These are phyloP conservation scores for Ceratocystis huliohia DNA, from an alignment of 2,329 filamentous ascomycete species.

Conservation along the genomic window DNA sequence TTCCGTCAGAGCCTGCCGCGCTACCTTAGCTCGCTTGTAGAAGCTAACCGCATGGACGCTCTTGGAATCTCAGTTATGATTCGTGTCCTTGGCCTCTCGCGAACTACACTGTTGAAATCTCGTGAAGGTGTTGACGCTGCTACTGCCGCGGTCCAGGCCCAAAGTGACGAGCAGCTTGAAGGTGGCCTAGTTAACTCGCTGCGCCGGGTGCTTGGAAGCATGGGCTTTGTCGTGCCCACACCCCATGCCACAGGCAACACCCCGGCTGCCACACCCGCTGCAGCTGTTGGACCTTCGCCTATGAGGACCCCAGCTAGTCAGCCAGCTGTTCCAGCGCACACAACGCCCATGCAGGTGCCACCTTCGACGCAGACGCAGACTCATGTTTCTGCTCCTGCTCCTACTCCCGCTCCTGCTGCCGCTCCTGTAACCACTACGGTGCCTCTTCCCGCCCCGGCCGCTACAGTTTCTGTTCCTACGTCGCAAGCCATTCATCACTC, in stretches of 20 bases:
- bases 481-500: neutral
- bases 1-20: conserved; percentile 37
- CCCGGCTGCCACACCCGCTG: conserved; percentile 10
- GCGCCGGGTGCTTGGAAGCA: conserved; percentile 30
- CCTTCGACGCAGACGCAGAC: neutral
- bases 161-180: conserved; percentile 32
- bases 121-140: conserved; percentile 27
- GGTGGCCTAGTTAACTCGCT: conserved; percentile 33
- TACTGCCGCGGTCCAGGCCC: conserved; percentile 23
- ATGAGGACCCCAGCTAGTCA: neutral
- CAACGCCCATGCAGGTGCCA: neutral
- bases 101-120: conserved; percentile 32
- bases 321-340: neutral
- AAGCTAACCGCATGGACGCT: conserved; percentile 34
- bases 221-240: conserved; percentile 25
- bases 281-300: conserved; percentile 2
- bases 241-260: conserved; percentile 7
- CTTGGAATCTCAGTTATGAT: conserved; percentile 40
- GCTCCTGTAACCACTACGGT: neutral
- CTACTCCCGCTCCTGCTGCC: neutral
- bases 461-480: neutral
- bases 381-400: neutral
- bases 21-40: conserved; percentile 31
- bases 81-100: conserved; percentile 37
- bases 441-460: neutral